Percentiles rank a stretch among this genome's conserved stretches.
Conservation (phyloP, 139 green algal genomes). For the Chlorella sp. region DNA sequence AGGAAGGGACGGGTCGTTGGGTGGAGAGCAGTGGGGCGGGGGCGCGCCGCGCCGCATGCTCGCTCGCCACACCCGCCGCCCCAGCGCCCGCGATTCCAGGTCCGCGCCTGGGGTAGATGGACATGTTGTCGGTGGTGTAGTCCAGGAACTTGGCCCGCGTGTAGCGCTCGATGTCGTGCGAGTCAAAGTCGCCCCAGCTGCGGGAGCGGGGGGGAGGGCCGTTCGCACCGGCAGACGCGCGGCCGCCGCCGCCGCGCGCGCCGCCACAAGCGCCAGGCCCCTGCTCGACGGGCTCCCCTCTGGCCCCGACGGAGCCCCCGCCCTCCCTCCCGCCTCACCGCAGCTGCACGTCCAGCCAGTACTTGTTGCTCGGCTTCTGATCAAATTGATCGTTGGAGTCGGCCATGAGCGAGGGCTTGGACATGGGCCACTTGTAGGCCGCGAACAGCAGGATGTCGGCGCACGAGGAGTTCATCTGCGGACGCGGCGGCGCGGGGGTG, state of each 20-base stretch:
- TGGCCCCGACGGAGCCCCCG: not conserved
- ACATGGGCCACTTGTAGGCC: slow-evolving; percentile 96
- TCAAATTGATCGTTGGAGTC: slow-evolving; percentile 95
- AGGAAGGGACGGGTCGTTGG: too few relatives aligned
- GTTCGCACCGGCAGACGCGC: too few relatives aligned
- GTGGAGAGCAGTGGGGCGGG: not conserved
- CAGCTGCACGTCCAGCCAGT: slow-evolving; percentile 92
- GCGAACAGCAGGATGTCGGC: slow-evolving; percentile 98
- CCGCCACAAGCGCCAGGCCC: not conserved
- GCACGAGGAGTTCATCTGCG: slow-evolving; percentile 68
- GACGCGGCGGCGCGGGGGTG: too few relatives aligned
- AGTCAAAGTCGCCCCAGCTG: slow-evolving; percentile 98
- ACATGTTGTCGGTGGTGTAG: slow-evolving; percentile 99
- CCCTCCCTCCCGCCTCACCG: slow-evolving; percentile 60
- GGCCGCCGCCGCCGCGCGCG: too few relatives aligned
- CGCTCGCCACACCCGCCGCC: too few relatives aligned
- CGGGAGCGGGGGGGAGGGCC: not conserved
- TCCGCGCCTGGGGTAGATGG: too few relatives aligned
- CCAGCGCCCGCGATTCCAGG: too few relatives aligned
- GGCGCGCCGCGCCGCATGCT: not conserved
- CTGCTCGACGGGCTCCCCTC: too few relatives aligned
- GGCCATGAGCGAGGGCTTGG: slow-evolving; percentile 93
- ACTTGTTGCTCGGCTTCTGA: slow-evolving; percentile 99
- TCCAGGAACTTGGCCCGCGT: slow-evolving; percentile 99
- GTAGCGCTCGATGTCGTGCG: slow-evolving; percentile 99